Base-by-base conservation (phyloP, 441 rosid genomes). In the Bruguiera hainesii region DNA sequence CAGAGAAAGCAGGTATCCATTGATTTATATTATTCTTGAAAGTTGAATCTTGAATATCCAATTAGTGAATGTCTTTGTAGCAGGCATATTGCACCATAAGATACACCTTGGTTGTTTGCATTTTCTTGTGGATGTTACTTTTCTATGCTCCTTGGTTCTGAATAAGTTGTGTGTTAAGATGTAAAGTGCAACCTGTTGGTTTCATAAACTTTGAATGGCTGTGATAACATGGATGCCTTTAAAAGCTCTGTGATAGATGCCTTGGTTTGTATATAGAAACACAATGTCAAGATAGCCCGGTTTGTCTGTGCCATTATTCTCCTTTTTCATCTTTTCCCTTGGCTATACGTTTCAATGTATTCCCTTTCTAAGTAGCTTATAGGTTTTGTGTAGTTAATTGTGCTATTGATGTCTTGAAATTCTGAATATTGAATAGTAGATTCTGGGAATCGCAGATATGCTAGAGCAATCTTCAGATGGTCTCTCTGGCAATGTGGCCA, bases 381-480 rank as follows among this genome's bases (percentile, higher is more conserved):
- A 61, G 77, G 76, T 69, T 74, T 61, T 60, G 29, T 69, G 37
- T 60, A 66, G 69, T 78, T 78, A 63, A 64, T 71, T 80, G 60
- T 78, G 50, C 74, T 74, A 63, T 79, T 72, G 48, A 66, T 71
- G 73, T 59, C 71, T 73, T 82, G 65, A 63, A 80, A 71, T 82
- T 73, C 75, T 74, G 83, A 82, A 73, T 82, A 84, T 80, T 86
- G 78, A 81, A 86, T 76, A 56, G 73, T 80, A 86, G 91, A 81
- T 86, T 86, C 83, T 84, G 89, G 91, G 94, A 86, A 82, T 86
- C 85, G 85, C 88, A 86, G 89, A 88, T 88, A 56, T 77, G 81
- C 89, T 84, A 82, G 91, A 84, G 91, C 84, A 76, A 68, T 82
- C 88, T 81, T 78, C 86, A 77, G 87, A 81, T 81, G 82, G 87